Conservation (phyloP, 352 stramenopile species). For the Pythium rishiriense region DNA sequence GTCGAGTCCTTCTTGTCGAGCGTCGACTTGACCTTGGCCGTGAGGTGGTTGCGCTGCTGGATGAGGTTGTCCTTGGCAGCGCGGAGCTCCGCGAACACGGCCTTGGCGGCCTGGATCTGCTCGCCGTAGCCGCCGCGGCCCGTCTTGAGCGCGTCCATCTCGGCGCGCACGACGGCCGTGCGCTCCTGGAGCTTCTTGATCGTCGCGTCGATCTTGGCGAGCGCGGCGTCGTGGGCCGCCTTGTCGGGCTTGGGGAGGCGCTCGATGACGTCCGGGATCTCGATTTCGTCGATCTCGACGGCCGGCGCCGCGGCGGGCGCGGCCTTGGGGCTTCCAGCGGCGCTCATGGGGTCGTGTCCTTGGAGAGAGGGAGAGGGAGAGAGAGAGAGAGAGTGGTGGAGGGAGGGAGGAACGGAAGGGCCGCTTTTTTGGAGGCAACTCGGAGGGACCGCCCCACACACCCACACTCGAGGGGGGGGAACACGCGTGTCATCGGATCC, state of each 20-base stretch:
- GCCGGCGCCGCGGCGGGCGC: slow-evolving; percentile 13
- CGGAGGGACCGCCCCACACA: slow-evolving; percentile 9
- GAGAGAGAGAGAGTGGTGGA: neutral
- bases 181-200: slow-evolving; percentile 94
- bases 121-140: slow-evolving; percentile 79
- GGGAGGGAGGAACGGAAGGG: neutral
- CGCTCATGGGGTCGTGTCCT: slow-evolving; percentile 29
- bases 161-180: slow-evolving; percentile 61
- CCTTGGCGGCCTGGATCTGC: slow-evolving; percentile 89
- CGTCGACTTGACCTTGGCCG: slow-evolving; percentile 75
- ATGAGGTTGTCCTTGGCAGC: slow-evolving; percentile 87
- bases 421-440: neutral
- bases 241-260: slow-evolving; percentile 88
- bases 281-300: slow-evolving; percentile 42
- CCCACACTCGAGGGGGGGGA: too few relatives aligned
- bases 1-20: slow-evolving; percentile 84
- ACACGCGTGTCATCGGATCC: slow-evolving; percentile 26
- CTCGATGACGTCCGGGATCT: slow-evolving; percentile 80
- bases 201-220: slow-evolving; percentile 81
- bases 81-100: slow-evolving; percentile 76
- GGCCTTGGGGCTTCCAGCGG: slow-evolving; percentile 36
- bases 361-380: neutral
- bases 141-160: slow-evolving; percentile 84
- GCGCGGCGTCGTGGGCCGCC: slow-evolving; percentile 85
- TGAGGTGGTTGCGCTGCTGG: slow-evolving; percentile 79